A percentile compares a stretch with the other conserved stretches of the same genome.
Evolutionary conservation across 768 basidiomycete genomes (phyloP).

Genomic region (Tremella mesenterica): DNA sequence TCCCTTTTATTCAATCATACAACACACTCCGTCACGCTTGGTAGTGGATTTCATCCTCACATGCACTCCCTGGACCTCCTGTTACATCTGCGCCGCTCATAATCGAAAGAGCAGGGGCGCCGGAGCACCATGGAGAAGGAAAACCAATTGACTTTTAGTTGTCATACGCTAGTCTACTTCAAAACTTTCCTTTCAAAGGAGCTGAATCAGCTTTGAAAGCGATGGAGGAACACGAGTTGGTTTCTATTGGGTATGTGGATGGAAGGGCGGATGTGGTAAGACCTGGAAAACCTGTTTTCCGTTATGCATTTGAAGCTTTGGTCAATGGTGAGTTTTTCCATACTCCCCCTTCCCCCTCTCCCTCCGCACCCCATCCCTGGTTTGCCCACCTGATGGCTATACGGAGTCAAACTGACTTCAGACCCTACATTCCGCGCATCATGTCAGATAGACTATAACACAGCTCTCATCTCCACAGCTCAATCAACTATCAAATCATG

Average conservation of each 20-base stretch:
- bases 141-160: conserved; percentile 51
- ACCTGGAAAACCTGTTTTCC: conserved; percentile 84
- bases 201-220: conserved; percentile 68
- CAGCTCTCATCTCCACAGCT: conserved; percentile 46
- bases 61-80: neutral
- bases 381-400: neutral
- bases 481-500: conserved; percentile 61
- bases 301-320: conserved; percentile 72
- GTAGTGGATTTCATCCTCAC: neutral
- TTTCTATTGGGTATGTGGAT: conserved; percentile 66
- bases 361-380: too few relatives aligned
- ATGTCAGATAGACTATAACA: conserved; percentile 72
- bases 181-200: conserved; percentile 85
- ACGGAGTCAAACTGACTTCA: conserved; percentile 29
- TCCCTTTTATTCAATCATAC: neutral
- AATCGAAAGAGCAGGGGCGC: too few relatives aligned
- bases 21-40: too few relatives aligned
- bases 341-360: too few relatives aligned
- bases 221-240: conserved; percentile 78
- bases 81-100: neutral
- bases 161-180: conserved; percentile 69
- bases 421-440: conserved; percentile 70
- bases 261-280: conserved; percentile 75
- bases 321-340: conserved; percentile 55
- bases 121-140: neutral